Evolutionary conservation across 805 yeast species (phyloP), one percentile per base, ranked within the genome.

Genomic region (Nakazawaea laoshanensis): DNA sequence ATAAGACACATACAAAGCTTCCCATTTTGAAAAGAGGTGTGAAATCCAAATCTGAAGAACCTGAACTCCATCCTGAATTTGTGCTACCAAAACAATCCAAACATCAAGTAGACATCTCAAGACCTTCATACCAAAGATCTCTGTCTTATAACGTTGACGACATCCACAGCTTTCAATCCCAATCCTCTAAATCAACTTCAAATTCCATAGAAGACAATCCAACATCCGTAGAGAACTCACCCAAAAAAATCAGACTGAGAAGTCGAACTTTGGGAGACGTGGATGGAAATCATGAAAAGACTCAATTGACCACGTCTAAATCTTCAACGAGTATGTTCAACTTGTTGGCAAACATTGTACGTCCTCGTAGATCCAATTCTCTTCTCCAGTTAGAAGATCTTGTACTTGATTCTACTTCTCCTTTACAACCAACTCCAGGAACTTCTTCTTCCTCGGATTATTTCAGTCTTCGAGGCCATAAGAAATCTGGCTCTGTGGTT

Each of bases 241-340:
- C 34, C 4, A 32, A 24, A 18, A 38, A 42, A 12, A 21, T 42
- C 5, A 40, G 61, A 32, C 55, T 53, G 27, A 36, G 61, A 22
- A 52, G 59, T n/a, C 48, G 47, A 35, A 56, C 61, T 1, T 32
- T 56, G 29, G 50, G 51, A 30, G 50, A 52, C 1, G 21, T 27
- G n/a, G 14, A 16, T 4, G 28, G 11, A 13, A 7, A 16, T 7
- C 15, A 13, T 5, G 15, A 25, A 14, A 13, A 12, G 9, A 25
- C 16, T 5, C 25, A 9, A 37, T 33, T 13, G 19, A 35, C 8
- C 39, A 43, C 26, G 30, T 19, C 35, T 3, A 29, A 20, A 19
- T 12, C 35, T 7, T 19, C 29, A 2, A 11, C 50, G 1, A 54
- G 57, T 4, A 39, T 54, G 19, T 37, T 55, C 25, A 47, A 40